These are phyloP conservation scores for Limnomonas spitsbergensis DNA, from an alignment of 139 green algal genomes.

Conservation along the genomic window DNA sequence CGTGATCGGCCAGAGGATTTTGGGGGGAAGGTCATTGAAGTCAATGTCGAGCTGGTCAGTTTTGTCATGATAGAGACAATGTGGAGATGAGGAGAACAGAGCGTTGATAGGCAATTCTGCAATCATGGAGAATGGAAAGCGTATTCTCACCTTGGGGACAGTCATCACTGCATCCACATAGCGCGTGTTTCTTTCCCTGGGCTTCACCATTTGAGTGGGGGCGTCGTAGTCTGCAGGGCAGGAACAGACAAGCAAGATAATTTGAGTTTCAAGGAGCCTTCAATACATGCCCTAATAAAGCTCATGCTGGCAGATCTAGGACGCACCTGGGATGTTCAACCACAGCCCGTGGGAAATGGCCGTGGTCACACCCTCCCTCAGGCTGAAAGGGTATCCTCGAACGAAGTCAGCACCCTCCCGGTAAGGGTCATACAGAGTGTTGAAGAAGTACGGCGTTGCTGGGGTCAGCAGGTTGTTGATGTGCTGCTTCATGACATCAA, in stretches of 20 bases:
- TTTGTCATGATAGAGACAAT: no score
- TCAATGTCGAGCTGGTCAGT: no score
- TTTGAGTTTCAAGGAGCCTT: no score
- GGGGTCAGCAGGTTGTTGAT: constrained; percentile 89
- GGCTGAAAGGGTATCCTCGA: constrained; percentile 81
- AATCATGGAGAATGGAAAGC: no score
- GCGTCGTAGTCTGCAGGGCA: constrained; percentile 88
- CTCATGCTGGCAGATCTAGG: no score
- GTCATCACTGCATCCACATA: constrained; percentile 96
- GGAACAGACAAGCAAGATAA: no score
- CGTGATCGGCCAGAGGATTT: no score
- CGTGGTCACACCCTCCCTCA: constrained; percentile 87
- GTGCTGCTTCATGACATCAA: constrained; percentile 95
- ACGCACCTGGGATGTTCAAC: constrained; percentile 89
- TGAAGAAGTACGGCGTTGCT: constrained; percentile 96
- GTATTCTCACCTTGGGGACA: constrained; percentile 77
- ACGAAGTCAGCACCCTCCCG: constrained; percentile 58
- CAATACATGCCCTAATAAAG: no score
- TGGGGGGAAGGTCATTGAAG: no score
- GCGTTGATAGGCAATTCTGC: no score
- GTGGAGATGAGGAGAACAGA: no score
- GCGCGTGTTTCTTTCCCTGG: constrained; percentile 86
- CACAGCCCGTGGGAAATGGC: constrained; percentile 92
- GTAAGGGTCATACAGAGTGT: constrained; percentile 97
- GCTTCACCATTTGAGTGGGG: constrained; percentile 96